phyloP scores from a whole-genome alignment of 768 basidiomycete genomes.

The Basidioascus undulatus region DNA sequence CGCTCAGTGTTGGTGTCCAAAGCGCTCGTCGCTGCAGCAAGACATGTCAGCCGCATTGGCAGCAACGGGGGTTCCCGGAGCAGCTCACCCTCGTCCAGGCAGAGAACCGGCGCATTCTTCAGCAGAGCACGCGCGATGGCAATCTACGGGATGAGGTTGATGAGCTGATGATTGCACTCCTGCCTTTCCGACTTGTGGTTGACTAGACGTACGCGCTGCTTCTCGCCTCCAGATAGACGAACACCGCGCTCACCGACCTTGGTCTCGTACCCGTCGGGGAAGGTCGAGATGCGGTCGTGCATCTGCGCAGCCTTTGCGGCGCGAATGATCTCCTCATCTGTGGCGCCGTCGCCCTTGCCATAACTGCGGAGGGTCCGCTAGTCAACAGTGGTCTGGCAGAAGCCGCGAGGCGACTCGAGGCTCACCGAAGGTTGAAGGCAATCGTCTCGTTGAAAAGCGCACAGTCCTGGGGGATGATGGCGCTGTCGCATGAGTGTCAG shows the following conservation, averaged over 20 bases:
- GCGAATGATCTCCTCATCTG: conserved; percentile 45
- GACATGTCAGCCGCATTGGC: background rate
- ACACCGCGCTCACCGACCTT: conserved; percentile 74
- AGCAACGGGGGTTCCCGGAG: conserved; percentile 17
- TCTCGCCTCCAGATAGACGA: conserved; percentile 64
- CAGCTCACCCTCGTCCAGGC: conserved; percentile 55
- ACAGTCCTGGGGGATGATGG: too few relatives aligned
- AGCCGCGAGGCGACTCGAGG: too few relatives aligned
- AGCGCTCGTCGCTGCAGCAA: conserved; percentile 23
- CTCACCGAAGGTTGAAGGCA: conserved; percentile 45
- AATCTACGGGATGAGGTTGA: background rate
- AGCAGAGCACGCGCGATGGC: conserved; percentile 67
- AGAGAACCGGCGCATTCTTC: conserved; percentile 58
- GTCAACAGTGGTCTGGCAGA: too few relatives aligned
- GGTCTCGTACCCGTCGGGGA: conserved; percentile 64
- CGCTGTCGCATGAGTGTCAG: too few relatives aligned
- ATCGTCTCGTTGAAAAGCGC: conserved; percentile 21
- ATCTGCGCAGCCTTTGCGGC: conserved; percentile 66
- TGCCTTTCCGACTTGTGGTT: conserved; percentile 8
- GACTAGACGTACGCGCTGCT: conserved; percentile 36
- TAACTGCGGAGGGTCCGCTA: conserved; percentile 28
- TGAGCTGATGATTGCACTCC: background rate
- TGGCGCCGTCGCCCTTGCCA: conserved; percentile 48
- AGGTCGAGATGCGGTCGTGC: conserved; percentile 59
- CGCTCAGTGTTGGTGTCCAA: conserved; percentile 77